These are phyloP conservation scores for Xylariaceae sp. DNA, from an alignment of 2,329 filamentous ascomycete species.

Conservation along the genomic window DNA sequence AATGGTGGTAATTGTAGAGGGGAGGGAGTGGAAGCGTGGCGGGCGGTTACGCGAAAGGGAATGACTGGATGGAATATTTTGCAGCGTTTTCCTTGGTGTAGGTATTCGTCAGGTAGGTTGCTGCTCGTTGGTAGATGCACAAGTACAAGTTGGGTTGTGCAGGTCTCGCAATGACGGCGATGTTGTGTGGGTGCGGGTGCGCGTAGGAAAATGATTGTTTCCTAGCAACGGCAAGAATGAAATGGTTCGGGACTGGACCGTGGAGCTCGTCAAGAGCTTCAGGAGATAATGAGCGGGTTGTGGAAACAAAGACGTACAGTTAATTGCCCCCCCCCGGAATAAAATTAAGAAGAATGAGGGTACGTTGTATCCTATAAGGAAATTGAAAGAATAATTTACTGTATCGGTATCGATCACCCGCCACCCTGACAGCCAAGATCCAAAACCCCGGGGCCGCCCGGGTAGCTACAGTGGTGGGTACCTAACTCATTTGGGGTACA, in stretches of 20 bases:
- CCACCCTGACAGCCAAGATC: neutral
- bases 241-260: neutral
- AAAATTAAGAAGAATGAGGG: constrained; percentile 17
- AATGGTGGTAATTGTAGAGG: no score
- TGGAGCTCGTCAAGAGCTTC: constrained; percentile 11
- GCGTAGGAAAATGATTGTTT: neutral
- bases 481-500: no score
- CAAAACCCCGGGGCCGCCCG: no score
- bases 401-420: neutral
- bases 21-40: constrained; percentile 10
- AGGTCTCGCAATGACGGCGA: constrained; percentile 7
- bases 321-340: constrained; percentile 15
- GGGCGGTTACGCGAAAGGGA: constrained; percentile 9
- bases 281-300: neutral
- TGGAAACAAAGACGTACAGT: constrained; percentile 7
- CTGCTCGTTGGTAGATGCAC: neutral
- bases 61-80: neutral
- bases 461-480: no score
- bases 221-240: constrained; percentile 2
- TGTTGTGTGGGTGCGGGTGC: neutral
- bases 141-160: neutral
- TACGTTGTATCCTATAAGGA: no score
- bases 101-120: neutral
- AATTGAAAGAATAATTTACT: neutral
- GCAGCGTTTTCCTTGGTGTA: neutral